Conservation (phyloP, 2,329 filamentous ascomycete species). For the Aspergillus melleus region DNA sequence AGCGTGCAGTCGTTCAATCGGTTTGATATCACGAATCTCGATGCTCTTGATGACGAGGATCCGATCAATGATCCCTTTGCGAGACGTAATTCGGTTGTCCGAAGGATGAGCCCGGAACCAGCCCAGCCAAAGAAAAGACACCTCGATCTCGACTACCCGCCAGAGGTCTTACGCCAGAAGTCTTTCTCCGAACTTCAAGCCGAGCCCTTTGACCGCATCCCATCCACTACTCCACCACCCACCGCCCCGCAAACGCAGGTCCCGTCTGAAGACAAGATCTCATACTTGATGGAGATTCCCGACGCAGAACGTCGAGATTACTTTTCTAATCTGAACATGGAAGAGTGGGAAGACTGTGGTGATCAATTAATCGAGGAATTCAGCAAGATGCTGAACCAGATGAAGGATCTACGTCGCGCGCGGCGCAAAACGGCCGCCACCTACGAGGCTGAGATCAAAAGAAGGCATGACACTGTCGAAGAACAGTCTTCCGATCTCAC, state of each 20-base stretch:
- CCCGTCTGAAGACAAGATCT: conserved; percentile 33
- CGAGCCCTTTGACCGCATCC: conserved; percentile 51
- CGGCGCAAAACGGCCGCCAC: conserved; percentile 54
- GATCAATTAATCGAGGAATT: conserved; percentile 62
- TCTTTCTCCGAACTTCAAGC: conserved; percentile 50
- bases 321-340: conserved; percentile 52
- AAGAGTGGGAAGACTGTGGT: conserved; percentile 63
- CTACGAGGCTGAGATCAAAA: conserved; percentile 57
- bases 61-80: conserved; percentile 34
- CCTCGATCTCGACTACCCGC: conserved; percentile 51
- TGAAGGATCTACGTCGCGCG: conserved; percentile 54
- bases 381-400: conserved; percentile 49
- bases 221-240: conserved; percentile 28
- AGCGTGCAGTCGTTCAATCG: conserved; percentile 29
- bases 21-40: conserved; percentile 36
- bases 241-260: conserved; percentile 22
- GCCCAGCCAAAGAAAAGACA: conserved; percentile 29
- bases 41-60: conserved; percentile 30
- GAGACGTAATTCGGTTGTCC: conserved; percentile 25
- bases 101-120: conserved; percentile 26
- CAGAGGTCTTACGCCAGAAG: conserved; percentile 46
- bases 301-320: conserved; percentile 48
- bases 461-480: conserved; percentile 53
- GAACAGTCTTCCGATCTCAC: conserved; percentile 51
- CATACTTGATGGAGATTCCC: conserved; percentile 37